Percentiles rank a stretch among this genome's conserved stretches.
These are phyloP conservation scores for Aspergillus carlsbadensis DNA, from an alignment of 495 filamentous ascomycete species.

Conservation along the genomic window DNA sequence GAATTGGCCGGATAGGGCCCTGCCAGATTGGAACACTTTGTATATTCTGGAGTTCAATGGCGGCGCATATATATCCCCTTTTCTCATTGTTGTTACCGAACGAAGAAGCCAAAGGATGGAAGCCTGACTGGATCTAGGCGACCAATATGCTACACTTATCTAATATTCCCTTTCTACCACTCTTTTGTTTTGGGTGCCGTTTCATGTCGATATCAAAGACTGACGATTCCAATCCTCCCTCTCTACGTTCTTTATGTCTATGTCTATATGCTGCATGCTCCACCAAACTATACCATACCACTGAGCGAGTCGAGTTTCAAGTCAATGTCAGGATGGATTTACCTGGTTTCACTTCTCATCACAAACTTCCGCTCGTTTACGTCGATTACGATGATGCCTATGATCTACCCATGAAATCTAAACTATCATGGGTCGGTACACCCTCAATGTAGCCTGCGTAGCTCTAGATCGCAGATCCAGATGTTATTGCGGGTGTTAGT, in stretches of 20 bases:
- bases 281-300: conserved; percentile 7
- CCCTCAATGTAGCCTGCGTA: no score
- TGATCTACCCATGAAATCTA: not conserved
- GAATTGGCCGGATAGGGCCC: not conserved
- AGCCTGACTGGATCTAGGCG: conserved; percentile 13
- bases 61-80: conserved; percentile 1
- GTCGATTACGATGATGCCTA: not conserved
- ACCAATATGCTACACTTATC: not conserved
- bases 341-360: not conserved
- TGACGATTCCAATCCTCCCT: not conserved
- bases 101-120: conserved; percentile 1
- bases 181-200: not conserved
- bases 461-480: no score
- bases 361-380: not conserved
- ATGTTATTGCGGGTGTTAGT: no score
- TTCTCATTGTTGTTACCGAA: not conserved
- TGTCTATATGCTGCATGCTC: not conserved
- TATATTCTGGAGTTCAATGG: not conserved
- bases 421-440: not conserved
- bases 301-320: not conserved
- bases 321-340: not conserved
- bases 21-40: not conserved
- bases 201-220: not conserved
- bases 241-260: not conserved
- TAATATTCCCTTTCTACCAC: conserved; percentile 9